Conservation (phyloP, 2,329 filamentous ascomycete species). For the Paecilomyces sp. region DNA sequence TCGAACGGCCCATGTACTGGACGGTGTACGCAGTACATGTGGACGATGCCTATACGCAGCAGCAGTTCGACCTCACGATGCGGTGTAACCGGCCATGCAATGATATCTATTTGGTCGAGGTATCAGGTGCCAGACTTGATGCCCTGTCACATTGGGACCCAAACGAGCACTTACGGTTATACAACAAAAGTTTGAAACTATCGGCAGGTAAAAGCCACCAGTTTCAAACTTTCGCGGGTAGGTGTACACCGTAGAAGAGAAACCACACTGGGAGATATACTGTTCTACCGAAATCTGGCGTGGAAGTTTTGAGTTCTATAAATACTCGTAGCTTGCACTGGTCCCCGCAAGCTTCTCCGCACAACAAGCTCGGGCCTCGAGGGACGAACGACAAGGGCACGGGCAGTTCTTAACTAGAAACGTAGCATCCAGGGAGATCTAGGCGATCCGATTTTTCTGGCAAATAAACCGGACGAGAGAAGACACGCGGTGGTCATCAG, state of each 20-base stretch:
- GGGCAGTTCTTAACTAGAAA: background rate
- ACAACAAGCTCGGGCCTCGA: background rate
- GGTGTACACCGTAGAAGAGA: background rate
- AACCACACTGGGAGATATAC: no score
- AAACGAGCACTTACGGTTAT: background rate
- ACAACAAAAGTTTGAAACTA: no score
- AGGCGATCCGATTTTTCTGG: background rate
- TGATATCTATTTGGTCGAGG: background rate
- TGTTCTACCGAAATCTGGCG: background rate
- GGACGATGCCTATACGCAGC: background rate
- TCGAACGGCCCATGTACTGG: background rate
- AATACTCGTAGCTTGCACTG: background rate
- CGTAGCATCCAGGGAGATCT: background rate
- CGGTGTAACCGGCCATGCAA: background rate
- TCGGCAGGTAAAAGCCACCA: no score
- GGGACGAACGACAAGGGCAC: background rate
- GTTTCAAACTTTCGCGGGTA: no score
- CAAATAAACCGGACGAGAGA: background rate
- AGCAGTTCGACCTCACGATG: background rate
- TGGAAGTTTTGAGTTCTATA: background rate
- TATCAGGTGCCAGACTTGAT: background rate
- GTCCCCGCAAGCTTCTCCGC: background rate
- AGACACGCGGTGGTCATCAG: background rate
- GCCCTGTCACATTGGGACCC: background rate
- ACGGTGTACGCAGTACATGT: background rate